Evolutionary conservation across 2,329 filamentous ascomycete species (phyloP).

Genomic region (Tympanopsis confertula): DNA sequence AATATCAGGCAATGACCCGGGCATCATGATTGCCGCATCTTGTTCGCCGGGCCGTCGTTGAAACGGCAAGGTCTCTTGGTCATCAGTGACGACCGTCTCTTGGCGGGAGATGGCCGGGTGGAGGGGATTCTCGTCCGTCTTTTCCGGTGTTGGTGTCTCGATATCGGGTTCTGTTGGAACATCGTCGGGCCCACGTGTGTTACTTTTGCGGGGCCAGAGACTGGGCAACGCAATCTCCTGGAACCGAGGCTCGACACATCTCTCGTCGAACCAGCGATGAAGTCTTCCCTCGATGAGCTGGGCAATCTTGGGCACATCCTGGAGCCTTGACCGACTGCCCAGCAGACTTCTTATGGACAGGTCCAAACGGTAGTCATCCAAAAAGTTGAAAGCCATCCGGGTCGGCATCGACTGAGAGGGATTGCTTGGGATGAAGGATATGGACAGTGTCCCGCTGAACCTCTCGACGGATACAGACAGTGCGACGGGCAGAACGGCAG

Average conservation of each 20-base stretch:
- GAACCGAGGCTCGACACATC: conserved; percentile 74
- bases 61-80: conserved; percentile 21
- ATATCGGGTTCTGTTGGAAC: conserved; percentile 25
- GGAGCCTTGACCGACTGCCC: conserved; percentile 66
- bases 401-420: conserved; percentile 62
- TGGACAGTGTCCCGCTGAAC: conserved; percentile 87
- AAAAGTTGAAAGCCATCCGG: conserved; percentile 87
- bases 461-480: conserved; percentile 82
- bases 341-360: conserved; percentile 71
- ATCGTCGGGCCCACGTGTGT: conserved; percentile 64
- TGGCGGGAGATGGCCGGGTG: conserved; percentile 38
- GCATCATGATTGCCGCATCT: conserved; percentile 30
- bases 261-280: conserved; percentile 79
- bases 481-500: conserved; percentile 83
- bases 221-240: conserved; percentile 77
- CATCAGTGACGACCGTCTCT: conserved; percentile 25
- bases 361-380: conserved; percentile 77
- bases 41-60: conserved; percentile 20
- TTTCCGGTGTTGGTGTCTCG: conserved; percentile 37
- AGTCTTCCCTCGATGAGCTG: conserved; percentile 70
- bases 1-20: conserved; percentile 31
- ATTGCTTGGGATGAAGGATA: conserved; percentile 79
- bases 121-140: conserved; percentile 38
- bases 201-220: conserved; percentile 75
- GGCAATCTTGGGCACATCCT: conserved; percentile 81